phyloP scores from a whole-genome alignment of 2,329 filamentous ascomycete species.

The Fusarium torreyae region DNA sequence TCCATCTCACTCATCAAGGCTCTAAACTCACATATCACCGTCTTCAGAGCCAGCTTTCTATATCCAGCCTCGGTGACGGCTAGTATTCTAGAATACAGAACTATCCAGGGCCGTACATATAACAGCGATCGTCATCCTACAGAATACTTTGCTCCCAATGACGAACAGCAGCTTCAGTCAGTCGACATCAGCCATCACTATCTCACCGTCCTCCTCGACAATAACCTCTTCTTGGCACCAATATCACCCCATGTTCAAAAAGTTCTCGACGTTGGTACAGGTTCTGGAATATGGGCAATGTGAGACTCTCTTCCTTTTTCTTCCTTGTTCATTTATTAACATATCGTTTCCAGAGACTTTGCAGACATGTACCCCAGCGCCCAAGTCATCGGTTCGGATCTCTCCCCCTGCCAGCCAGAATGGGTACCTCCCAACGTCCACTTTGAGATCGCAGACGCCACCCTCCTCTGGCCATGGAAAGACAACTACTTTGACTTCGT shows the following conservation, averaged over 20 bases:
- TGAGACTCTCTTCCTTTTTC: not conserved
- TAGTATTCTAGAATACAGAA: slow-evolving; percentile 46
- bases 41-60: slow-evolving; percentile 39
- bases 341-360: slow-evolving; percentile 32
- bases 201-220: slow-evolving; percentile 42
- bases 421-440: slow-evolving; percentile 45
- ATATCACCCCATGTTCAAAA: slow-evolving; percentile 36
- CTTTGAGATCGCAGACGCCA: slow-evolving; percentile 44
- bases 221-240: slow-evolving; percentile 43
- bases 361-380: slow-evolving; percentile 37
- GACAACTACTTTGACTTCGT: slow-evolving; percentile 41
- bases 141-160: slow-evolving; percentile 46
- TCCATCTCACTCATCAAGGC: not conserved
- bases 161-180: slow-evolving; percentile 45
- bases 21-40: slow-evolving; percentile 4
- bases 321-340: too few species aligned
- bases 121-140: slow-evolving; percentile 43
- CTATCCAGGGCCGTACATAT: slow-evolving; percentile 44
- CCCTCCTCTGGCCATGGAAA: slow-evolving; percentile 41
- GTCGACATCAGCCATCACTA: slow-evolving; percentile 48
- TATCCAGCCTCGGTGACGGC: slow-evolving; percentile 41
- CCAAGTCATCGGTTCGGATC: slow-evolving; percentile 42
- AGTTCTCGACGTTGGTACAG: slow-evolving; percentile 48
- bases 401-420: slow-evolving; percentile 42
- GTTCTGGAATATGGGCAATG: slow-evolving; percentile 44